Evolutionary conservation across 176 grass and related monocot genomes (phyloP).

Genomic region (Neostapfia colusana): DNA sequence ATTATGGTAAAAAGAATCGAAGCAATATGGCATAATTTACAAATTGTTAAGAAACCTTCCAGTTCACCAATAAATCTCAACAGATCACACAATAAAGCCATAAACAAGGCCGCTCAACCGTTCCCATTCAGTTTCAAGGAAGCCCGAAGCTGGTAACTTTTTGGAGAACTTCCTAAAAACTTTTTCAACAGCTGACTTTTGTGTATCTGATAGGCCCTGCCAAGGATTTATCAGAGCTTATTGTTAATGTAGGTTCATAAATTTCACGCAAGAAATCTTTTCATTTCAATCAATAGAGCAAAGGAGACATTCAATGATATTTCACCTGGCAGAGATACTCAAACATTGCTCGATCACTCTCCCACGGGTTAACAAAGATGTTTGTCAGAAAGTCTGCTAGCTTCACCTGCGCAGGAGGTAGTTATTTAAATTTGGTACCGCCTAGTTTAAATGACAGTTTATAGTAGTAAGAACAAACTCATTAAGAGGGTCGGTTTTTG

Average conservation of each 20-base stretch:
- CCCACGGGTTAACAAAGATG: conserved; percentile 60
- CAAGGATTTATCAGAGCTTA: conserved; percentile 14
- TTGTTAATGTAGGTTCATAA: not conserved
- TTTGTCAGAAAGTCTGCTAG: conserved; percentile 63
- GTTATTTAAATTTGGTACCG: not conserved
- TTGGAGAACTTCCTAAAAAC: conserved; percentile 49
- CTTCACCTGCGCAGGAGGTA: conserved; percentile 61
- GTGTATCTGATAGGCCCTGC: conserved; percentile 66
- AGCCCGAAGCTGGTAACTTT: not conserved
- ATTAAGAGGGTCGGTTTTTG: conserved; percentile 71
- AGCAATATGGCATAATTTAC: no score
- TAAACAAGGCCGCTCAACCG: no score
- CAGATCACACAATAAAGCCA: no score
- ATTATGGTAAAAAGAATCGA: no score
- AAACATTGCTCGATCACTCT: conserved; percentile 58
- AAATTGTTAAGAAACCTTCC: no score
- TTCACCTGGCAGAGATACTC: conserved; percentile 83
- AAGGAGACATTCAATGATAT: not conserved
- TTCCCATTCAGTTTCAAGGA: not conserved
- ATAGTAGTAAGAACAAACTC: conserved; percentile 51
- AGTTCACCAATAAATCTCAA: no score
- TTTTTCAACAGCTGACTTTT: conserved; percentile 54
- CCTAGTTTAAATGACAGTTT: conserved; percentile 10
- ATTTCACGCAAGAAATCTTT: not conserved
- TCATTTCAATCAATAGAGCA: not conserved